Conservation (phyloP, 2,329 filamentous ascomycete species). For the Botrytis medusae region DNA sequence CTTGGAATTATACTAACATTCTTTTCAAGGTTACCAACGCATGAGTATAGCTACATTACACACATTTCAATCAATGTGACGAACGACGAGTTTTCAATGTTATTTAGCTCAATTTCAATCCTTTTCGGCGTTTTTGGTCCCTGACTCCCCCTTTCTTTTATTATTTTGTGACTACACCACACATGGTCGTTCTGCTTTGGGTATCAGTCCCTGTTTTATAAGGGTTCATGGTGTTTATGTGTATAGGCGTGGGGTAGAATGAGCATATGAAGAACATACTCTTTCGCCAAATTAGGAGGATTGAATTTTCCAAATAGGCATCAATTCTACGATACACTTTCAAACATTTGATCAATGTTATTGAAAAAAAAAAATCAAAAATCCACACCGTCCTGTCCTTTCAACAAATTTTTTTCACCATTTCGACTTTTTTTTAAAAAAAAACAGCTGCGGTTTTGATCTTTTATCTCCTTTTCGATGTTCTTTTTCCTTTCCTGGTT, state of each 20-base stretch:
- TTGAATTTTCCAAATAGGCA: slow-evolving; percentile 28
- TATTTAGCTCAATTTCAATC: slow-evolving; percentile 35
- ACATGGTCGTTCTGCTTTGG: slow-evolving; percentile 32
- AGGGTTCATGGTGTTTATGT: slow-evolving; percentile 37
- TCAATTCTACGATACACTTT: slow-evolving; percentile 31
- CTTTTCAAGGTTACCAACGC: slow-evolving; percentile 58
- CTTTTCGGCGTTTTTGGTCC: slow-evolving; percentile 38
- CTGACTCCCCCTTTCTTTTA: slow-evolving; percentile 21
- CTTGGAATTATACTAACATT: slow-evolving; percentile 19
- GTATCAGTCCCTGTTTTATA: slow-evolving; percentile 28
- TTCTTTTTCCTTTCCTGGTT: slow-evolving; percentile 17
- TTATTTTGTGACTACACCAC: slow-evolving; percentile 26
- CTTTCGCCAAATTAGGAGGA: slow-evolving; percentile 28
- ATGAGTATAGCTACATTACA: slow-evolving; percentile 42
- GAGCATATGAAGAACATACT: slow-evolving; percentile 34
- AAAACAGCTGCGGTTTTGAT: neutral
- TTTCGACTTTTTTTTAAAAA: slow-evolving; percentile 26
- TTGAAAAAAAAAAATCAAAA: slow-evolving; percentile 13
- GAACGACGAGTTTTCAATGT: slow-evolving; percentile 41
- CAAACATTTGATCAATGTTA: slow-evolving; percentile 24
- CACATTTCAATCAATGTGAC: slow-evolving; percentile 37
- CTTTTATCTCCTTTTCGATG: slow-evolving; percentile 19
- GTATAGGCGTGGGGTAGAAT: slow-evolving; percentile 39
- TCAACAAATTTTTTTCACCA: slow-evolving; percentile 24
- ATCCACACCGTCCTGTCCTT: slow-evolving; percentile 40